phyloP scores from a whole-genome alignment of 306 rosid species.

The Casuarina equisetifolia region DNA sequence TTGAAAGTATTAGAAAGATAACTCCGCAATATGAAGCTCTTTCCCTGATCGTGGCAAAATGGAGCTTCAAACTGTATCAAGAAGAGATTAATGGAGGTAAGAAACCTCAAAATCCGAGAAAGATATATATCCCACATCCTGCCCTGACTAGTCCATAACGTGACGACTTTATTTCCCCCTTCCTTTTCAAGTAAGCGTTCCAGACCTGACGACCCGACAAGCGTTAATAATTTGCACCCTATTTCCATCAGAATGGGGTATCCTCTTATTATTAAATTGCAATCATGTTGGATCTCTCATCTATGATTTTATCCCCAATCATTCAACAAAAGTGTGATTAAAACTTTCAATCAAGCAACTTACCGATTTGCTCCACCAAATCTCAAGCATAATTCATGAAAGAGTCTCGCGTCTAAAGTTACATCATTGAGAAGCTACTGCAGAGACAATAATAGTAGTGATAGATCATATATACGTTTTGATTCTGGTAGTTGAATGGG shows the following conservation, averaged over 20 bases:
- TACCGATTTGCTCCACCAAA: slow-evolving; percentile 3
- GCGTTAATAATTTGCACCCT: neutral
- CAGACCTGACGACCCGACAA: neutral
- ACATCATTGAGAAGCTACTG: neutral
- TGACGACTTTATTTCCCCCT: neutral
- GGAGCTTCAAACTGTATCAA: too few species aligned
- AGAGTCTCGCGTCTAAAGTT: neutral
- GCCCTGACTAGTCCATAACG: neutral
- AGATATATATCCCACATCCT: too few species aligned
- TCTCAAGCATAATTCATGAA: neutral
- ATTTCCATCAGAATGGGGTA: neutral
- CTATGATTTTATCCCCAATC: neutral
- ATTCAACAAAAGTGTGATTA: neutral
- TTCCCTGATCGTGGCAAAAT: too few species aligned
- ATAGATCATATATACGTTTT: neutral
- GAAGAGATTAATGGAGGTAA: too few species aligned
- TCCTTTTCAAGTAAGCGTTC: neutral
- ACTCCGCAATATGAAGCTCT: too few species aligned
- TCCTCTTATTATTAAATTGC: neutral
- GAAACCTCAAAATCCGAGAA: too few species aligned
- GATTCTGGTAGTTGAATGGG: neutral
- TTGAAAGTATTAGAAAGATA: too few species aligned
- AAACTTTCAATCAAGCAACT: neutral
- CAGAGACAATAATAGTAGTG: too few species aligned
- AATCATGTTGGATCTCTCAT: slow-evolving; percentile 5